A percentile compares a stretch with the other conserved stretches of the same genome.
phyloP scores from a whole-genome alignment of 2,329 filamentous ascomycete species.

The Ambrosiella xylebori region DNA sequence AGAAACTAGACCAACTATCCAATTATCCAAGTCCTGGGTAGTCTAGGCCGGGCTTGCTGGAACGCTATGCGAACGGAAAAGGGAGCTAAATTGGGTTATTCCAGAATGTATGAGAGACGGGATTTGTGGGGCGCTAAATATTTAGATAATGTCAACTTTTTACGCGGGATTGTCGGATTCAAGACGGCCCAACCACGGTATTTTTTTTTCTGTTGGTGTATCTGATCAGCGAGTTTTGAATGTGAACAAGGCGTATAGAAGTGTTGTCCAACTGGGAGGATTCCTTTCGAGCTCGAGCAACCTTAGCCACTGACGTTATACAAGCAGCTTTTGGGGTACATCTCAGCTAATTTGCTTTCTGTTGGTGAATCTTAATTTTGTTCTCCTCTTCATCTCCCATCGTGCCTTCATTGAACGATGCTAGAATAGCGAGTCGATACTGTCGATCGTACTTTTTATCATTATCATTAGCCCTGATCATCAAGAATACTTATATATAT shows the following conservation, averaged over 20 bases:
- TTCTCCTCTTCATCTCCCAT: constrained; percentile 8
- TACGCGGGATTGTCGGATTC: not conserved
- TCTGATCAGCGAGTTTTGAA: not conserved
- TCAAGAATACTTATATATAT: not conserved
- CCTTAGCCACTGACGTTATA: not conserved
- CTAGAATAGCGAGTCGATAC: constrained; percentile 8
- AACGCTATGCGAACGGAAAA: no score
- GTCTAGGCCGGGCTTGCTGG: no score
- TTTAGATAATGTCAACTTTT: no score
- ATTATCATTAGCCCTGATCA: not conserved
- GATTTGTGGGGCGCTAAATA: not conserved
- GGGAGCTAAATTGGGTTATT: not conserved
- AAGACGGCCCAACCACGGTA: not conserved
- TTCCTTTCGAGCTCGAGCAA: not conserved
- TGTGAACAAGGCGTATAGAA: not conserved
- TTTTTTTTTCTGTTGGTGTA: not conserved
- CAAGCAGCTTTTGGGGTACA: no score
- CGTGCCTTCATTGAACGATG: constrained; percentile 11
- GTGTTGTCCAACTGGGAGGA: not conserved
- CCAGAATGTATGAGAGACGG: not conserved
- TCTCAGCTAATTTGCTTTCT: no score
- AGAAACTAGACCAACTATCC: no score
- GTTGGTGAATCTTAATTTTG: constrained; percentile 11
- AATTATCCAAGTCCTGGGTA: no score
- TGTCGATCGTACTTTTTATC: constrained; percentile 1